phyloP scores from a whole-genome alignment of 257 asterid species.

The Solanum microdontum region DNA sequence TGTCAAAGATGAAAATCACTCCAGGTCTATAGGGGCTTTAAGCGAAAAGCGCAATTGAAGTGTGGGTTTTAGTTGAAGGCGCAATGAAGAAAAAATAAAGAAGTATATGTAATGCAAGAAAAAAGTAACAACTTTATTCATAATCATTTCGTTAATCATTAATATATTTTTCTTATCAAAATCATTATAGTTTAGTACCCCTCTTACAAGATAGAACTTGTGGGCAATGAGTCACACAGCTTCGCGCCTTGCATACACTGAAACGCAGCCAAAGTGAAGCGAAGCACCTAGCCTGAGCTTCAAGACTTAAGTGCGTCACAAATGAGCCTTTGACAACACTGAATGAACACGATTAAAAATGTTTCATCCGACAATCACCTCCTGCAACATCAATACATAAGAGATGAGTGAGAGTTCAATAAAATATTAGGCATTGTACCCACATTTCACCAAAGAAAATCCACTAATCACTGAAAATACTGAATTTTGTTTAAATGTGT shows the following conservation, averaged over 20 bases:
- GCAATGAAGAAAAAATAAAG: neutral
- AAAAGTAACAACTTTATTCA: neutral
- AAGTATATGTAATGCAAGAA: neutral
- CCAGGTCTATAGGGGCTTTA: neutral
- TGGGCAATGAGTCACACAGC: neutral
- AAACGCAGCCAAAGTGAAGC: neutral
- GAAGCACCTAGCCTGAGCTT: neutral
- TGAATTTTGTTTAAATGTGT: neutral
- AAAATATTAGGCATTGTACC: neutral
- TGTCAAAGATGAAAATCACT: neutral
- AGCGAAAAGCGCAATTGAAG: neutral
- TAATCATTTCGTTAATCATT: neutral
- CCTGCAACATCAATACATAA: neutral
- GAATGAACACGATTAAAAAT: neutral
- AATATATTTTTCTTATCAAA: neutral
- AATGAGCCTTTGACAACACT: neutral
- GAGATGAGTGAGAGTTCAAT: neutral
- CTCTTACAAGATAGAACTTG: neutral
- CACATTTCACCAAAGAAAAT: neutral
- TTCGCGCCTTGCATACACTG: neutral
- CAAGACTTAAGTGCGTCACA: neutral
- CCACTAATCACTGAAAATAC: neutral
- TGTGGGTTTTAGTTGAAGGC: neutral
- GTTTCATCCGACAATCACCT: neutral
- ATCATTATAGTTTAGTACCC: neutral